These are phyloP conservation scores for Yamadazyma kitorensis DNA, from an alignment of 805 yeast genomes.

Conservation along the genomic window DNA sequence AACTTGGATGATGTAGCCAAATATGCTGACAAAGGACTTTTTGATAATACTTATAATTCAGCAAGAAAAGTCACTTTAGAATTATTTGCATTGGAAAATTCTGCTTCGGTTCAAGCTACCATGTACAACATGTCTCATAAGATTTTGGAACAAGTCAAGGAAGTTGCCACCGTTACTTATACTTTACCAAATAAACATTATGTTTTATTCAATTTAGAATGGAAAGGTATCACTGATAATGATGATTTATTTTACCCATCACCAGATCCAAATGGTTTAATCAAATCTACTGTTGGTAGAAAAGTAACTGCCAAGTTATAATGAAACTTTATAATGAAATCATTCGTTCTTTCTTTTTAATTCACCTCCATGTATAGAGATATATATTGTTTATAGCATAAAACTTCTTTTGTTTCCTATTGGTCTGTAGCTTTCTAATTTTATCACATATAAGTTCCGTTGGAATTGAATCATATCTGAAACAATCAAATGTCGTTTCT, in stretches of 20 bases:
- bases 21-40: slow-evolving; percentile 57
- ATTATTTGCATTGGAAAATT: slow-evolving; percentile 78
- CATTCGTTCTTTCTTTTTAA: no score
- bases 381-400: no score
- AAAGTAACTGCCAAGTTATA: slow-evolving; percentile 47
- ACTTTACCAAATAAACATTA: slow-evolving; percentile 90
- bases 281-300: slow-evolving; percentile 83
- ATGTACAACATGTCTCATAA: slow-evolving; percentile 89
- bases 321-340: slow-evolving; percentile 10
- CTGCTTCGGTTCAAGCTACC: slow-evolving; percentile 95
- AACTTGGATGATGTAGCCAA: slow-evolving; percentile 47
- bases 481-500: no score
- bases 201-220: slow-evolving; percentile 72
- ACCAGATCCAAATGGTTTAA: slow-evolving; percentile 90
- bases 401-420: no score
- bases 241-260: slow-evolving; percentile 85
- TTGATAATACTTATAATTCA: slow-evolving; percentile 59
- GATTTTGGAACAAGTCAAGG: slow-evolving; percentile 58
- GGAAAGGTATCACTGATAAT: slow-evolving; percentile 82
- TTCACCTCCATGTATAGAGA: no score
- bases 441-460: no score
- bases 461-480: no score
- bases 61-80: slow-evolving; percentile 72
- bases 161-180: slow-evolving; percentile 65
- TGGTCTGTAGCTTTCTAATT: no score